A percentile compares a stretch with the other conserved stretches of the same genome.
Evolutionary conservation across 768 basidiomycete genomes (phyloP).

Genomic region (Tulasnella sp.): DNA sequence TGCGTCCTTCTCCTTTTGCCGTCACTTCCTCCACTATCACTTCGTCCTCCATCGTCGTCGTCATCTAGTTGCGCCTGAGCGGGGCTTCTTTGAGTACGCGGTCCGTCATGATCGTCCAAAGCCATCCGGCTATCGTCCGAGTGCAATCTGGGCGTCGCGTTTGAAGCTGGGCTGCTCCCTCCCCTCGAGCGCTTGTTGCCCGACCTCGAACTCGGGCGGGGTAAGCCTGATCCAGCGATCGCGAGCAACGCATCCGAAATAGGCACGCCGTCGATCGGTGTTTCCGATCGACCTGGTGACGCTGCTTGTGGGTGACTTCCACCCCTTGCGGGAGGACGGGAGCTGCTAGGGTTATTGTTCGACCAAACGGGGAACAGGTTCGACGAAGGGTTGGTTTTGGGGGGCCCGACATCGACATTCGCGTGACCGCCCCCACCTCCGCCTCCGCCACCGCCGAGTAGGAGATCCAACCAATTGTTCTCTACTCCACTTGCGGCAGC

Average conservation of each 20-base stretch:
- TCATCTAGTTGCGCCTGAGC: background rate
- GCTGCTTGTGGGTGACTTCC: background rate
- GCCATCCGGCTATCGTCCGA: constrained; percentile 5
- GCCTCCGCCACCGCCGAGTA: background rate
- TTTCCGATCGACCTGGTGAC: constrained; percentile 12
- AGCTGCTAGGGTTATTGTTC: background rate
- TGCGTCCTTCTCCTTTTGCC: constrained; percentile 5
- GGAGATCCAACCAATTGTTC: constrained; percentile 14
- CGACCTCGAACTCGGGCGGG: background rate
- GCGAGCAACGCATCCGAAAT: background rate
- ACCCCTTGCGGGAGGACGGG: background rate
- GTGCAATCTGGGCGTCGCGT: background rate
- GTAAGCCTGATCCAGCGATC: background rate
- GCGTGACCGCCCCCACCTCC: too few relatives aligned
- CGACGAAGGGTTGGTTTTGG: constrained; percentile 4
- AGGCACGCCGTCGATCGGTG: constrained; percentile 25
- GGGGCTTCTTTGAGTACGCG: background rate
- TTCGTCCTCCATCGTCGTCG: constrained; percentile 8
- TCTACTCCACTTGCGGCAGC: background rate
- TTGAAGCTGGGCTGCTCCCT: background rate
- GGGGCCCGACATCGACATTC: background rate
- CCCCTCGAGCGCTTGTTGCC: background rate
- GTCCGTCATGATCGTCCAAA: background rate
- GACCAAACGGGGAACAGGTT: constrained; percentile 6
- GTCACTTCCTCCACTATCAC: background rate